These are phyloP conservation scores for Calonectria hawksworthii DNA, from an alignment of 2,329 filamentous ascomycete species.

Conservation along the genomic window DNA sequence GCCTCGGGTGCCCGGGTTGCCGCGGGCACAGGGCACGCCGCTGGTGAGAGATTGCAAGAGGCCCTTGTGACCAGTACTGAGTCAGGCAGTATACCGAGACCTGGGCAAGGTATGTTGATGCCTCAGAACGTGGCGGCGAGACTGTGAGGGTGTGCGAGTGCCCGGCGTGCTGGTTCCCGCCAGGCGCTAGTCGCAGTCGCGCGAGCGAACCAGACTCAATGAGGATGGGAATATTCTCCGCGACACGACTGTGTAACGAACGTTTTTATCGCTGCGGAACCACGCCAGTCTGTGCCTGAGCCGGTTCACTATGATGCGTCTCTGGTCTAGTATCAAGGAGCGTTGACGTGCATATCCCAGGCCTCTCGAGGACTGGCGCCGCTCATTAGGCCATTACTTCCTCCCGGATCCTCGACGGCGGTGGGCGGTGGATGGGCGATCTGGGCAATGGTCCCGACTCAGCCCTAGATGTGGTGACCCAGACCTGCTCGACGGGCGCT, in stretches of 20 bases:
- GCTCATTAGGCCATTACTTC: slow-evolving; percentile 35
- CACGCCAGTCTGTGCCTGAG: slow-evolving; percentile 42
- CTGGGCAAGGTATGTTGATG: slow-evolving; percentile 41
- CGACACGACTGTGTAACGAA: slow-evolving; percentile 47
- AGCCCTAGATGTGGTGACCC: slow-evolving; percentile 46
- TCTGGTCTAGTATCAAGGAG: slow-evolving; percentile 41
- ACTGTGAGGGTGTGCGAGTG: slow-evolving; percentile 48
- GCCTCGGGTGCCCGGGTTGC: slow-evolving; percentile 46
- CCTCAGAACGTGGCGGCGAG: slow-evolving; percentile 46
- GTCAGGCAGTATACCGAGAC: slow-evolving; percentile 42
- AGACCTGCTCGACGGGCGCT: slow-evolving; percentile 38
- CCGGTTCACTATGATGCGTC: slow-evolving; percentile 39
- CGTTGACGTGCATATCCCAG: slow-evolving; percentile 47
- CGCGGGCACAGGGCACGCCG: slow-evolving; percentile 37
- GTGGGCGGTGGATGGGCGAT: slow-evolving; percentile 31
- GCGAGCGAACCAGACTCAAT: slow-evolving; percentile 48
- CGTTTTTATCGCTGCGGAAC: slow-evolving; percentile 42
- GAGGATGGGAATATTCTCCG: slow-evolving; percentile 49
- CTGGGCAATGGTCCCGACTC: slow-evolving; percentile 36
- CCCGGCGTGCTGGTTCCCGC: slow-evolving; percentile 48
- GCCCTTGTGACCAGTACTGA: slow-evolving; percentile 48
- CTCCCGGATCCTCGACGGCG: slow-evolving; percentile 30
- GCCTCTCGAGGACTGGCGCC: slow-evolving; percentile 37
- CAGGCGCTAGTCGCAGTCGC: slow-evolving; percentile 47
- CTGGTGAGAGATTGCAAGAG: slow-evolving; percentile 43